Evolutionary conservation across 129 eudicot species (phyloP), one percentile per base, ranked within the genome.

Genomic region (Artemisia tridentata): DNA sequence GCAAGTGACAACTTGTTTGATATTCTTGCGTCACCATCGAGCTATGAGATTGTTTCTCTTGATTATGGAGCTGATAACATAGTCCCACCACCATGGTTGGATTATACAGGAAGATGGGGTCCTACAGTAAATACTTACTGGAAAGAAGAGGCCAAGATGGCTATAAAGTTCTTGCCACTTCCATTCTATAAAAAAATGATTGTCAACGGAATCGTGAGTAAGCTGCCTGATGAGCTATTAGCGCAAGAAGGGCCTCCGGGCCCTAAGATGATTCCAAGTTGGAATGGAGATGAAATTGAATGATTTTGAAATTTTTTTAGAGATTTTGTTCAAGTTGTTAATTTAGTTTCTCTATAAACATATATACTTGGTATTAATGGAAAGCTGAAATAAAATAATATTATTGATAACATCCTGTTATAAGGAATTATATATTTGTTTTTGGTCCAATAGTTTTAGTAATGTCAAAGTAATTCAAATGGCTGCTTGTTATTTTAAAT

Each of bases 51-150:
- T 50, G 67, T 80, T 45, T 65, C 3, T 16, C 20, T 56, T 11
- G 76, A 80, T 64, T 48, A 61, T 20, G 49, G 53, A 23, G 3
- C 43, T 34, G 43, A 34, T 7, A 34, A 17, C 8, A 3, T 3
- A 0, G 11, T 8, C 11, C 4, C 34, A 53, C 47, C 68, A 63
- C 68, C 66, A 25, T 80, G 80, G 83, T 11, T 80, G 80, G 12
- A 41, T 21, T 80, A 68, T 46, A 31, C 76, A 10, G 83, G 83
- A 49, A 61, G 80, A 68, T 80, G 83, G 80, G 83, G 83, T 45
- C 83, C 80, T 12, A 68, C 63, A 59, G 2, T 68, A 19, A 18
- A 9, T 49, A 63, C 53, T 53, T 5, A 34, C 0, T 34, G 43
- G 43, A 34, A 34, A 34, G 43, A 34, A 34, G 43, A 34, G 43